phyloP scores from a whole-genome alignment of 768 basidiomycete species.

The Termitomyces sp. region DNA sequence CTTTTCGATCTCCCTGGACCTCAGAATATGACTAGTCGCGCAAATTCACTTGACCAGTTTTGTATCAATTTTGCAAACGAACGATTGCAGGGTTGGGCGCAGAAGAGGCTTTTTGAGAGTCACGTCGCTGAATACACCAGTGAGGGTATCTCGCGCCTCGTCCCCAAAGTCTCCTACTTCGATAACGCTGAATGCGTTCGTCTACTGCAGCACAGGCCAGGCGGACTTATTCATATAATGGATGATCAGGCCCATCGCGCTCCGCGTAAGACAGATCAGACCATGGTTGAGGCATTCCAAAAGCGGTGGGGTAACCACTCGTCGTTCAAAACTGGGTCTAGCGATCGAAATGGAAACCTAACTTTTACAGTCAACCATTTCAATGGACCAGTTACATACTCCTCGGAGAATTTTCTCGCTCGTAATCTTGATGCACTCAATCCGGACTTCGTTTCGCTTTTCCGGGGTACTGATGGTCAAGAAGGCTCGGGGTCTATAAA shows the following conservation, averaged over 20 bases:
- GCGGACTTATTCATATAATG: conserved; percentile 95
- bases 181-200: conserved; percentile 90
- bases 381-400: conserved; percentile 89
- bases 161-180: conserved; percentile 74
- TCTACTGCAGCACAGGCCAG: conserved; percentile 79
- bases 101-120: conserved; percentile 74
- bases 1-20: conserved; percentile 92
- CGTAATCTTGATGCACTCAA: conserved; percentile 86
- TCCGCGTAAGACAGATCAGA: conserved; percentile 88
- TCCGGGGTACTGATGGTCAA: conserved; percentile 62
- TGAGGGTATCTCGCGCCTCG: conserved; percentile 70
- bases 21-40: conserved; percentile 81
- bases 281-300: conserved; percentile 90
- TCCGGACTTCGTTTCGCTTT: conserved; percentile 87
- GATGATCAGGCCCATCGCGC: conserved; percentile 88
- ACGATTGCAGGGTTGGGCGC: conserved; percentile 77
- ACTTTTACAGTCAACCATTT: conserved; percentile 92
- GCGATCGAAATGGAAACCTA: conserved; percentile 73
- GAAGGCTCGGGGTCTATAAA: conserved; percentile 81
- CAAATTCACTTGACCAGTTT: conserved; percentile 95
- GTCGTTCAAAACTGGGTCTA: conserved; percentile 77
- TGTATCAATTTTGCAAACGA: conserved; percentile 97
- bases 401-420: conserved; percentile 84
- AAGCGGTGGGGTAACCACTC: conserved; percentile 95
- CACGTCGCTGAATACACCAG: conserved; percentile 79